A percentile compares a stretch with the other conserved stretches of the same genome.
Conservation (phyloP, 2,329 filamentous ascomycete genomes). For the Hypoxylon sp. region DNA sequence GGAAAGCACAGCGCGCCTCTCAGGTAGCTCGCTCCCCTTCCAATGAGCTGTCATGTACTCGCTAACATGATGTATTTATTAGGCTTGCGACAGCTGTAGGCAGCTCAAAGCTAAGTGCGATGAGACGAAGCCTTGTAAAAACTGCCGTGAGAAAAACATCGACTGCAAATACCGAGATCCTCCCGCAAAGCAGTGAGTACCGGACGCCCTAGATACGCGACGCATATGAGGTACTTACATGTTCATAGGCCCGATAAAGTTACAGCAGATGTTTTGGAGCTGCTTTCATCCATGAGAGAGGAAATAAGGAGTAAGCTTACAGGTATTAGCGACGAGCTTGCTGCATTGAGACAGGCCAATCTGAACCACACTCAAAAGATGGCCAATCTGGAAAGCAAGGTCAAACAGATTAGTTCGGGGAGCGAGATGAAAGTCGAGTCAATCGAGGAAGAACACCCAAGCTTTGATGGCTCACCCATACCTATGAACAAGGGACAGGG, state of each 20-base stretch:
- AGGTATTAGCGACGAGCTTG: conserved; percentile 48
- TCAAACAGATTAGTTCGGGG: conserved; percentile 46
- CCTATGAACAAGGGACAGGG: conserved; percentile 39
- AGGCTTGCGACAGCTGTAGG: conserved; percentile 93
- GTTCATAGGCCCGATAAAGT: conserved; percentile 67
- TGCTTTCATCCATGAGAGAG: conserved; percentile 54
- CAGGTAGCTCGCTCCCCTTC: conserved; percentile 61
- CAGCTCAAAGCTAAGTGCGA: conserved; percentile 92
- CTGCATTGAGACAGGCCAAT: conserved; percentile 29
- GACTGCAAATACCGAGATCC: conserved; percentile 91
- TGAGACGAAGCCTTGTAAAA: conserved; percentile 84
- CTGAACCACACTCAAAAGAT: conserved; percentile 49
- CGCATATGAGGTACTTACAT: conserved; percentile 25
- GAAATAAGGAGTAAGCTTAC: conserved; percentile 54
- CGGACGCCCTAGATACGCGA: neutral
- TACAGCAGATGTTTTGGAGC: conserved; percentile 69
- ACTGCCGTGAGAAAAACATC: conserved; percentile 87
- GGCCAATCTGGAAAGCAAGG: conserved; percentile 54
- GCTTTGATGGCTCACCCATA: conserved; percentile 42
- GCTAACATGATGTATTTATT: conserved; percentile 43
- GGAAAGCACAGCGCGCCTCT: conserved; percentile 73
- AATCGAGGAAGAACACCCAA: conserved; percentile 50
- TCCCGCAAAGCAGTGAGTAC: conserved; percentile 88
- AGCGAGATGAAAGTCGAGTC: conserved; percentile 49
- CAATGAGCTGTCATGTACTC: conserved; percentile 6